Base-by-base conservation (phyloP, 2,329 filamentous ascomycete genomes). In the Graphiopsis chlorocephala region DNA sequence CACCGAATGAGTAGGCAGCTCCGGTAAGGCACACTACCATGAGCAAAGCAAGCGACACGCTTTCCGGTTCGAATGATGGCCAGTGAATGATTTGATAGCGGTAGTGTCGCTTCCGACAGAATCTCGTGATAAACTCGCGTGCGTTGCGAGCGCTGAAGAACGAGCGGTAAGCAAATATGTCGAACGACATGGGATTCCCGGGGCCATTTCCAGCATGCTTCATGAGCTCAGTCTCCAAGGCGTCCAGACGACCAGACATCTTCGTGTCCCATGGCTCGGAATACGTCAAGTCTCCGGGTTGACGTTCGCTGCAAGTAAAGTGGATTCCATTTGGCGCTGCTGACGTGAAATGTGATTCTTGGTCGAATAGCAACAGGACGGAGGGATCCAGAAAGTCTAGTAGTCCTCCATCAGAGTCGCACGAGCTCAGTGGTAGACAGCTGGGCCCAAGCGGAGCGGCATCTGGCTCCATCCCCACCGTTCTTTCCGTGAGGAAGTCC, bases 71-170 rank as follows among this genome's bases (percentile, higher is more conserved):
- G 20, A 65, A 53, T 0, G 64, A 52, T 20, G 64, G 59, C 64
- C 64, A 65, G 52, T 65, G 64, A n/a, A 65, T 58, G 29, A 65
- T 42, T n/a, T 42, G 58, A n/a, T 62, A 65, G n/a, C 35, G 64
- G 33, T 65, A 65, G 47, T 65, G 64, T 5, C 64, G 35, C 31
- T 65, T 65, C 11, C 59, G 48, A 28, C 64, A 65, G 28, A 65
- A 65, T 25, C 50, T 31, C 15, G 50, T 33, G 20, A 55, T 29
- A 12, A 65, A 65, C 8, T 15, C 31, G n/a, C 38, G 50, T 17
- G 58, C 59, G 17, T 63, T 65, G 15, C 8, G 8, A 15, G 33
- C 26, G 7, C 7, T 59, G 50, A 63, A 59, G 52, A 65, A 59
- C 4, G 15, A 23, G 23, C 38, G 35, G 45, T 63, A 55, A 42